phyloP scores from a whole-genome alignment of 2,329 filamentous ascomycete species.

The Venturia nashicola region DNA sequence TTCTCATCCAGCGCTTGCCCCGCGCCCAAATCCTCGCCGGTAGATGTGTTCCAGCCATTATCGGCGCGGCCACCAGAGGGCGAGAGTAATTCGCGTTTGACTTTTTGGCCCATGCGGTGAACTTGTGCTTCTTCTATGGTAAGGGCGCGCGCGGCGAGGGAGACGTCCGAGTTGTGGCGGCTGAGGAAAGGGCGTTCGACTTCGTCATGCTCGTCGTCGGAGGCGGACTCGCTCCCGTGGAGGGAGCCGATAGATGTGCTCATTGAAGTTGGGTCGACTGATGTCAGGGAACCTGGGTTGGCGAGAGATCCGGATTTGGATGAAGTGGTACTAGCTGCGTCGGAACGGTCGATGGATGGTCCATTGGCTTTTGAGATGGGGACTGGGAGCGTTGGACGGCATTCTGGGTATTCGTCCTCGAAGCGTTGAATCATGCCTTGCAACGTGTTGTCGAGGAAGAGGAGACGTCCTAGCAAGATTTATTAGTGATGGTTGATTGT shows the following conservation, averaged over 20 bases:
- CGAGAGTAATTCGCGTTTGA: slow-evolving; percentile 51
- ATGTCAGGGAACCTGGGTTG: not conserved
- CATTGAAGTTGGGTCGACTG: not conserved
- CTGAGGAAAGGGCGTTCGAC: slow-evolving; percentile 19
- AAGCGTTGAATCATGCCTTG: slow-evolving; percentile 89
- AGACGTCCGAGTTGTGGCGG: slow-evolving; percentile 54
- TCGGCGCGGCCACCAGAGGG: slow-evolving; percentile 16
- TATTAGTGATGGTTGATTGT: slow-evolving; percentile 4
- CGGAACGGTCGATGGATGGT: not conserved
- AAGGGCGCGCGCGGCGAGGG: slow-evolving; percentile 51
- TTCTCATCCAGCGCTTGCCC: slow-evolving; percentile 23
- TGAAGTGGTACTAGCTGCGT: not conserved
- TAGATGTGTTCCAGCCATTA: not conserved
- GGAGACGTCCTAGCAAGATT: slow-evolving; percentile 48
- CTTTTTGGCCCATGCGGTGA: slow-evolving; percentile 54
- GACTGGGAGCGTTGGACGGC: slow-evolving; percentile 37
- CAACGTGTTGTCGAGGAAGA: slow-evolving; percentile 80
- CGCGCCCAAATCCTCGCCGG: slow-evolving; percentile 19
- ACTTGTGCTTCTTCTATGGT: slow-evolving; percentile 58
- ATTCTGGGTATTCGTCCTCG: slow-evolving; percentile 92
- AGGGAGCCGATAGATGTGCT: slow-evolving; percentile 11
- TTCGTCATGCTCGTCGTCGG: slow-evolving; percentile 13
- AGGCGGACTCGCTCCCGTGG: slow-evolving; percentile 16
- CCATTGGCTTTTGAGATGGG: slow-evolving; percentile 12
- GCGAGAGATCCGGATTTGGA: not conserved